Evolutionary conservation across 257 asterid species (phyloP).

Genomic region (Thymus quinquecostatus): DNA sequence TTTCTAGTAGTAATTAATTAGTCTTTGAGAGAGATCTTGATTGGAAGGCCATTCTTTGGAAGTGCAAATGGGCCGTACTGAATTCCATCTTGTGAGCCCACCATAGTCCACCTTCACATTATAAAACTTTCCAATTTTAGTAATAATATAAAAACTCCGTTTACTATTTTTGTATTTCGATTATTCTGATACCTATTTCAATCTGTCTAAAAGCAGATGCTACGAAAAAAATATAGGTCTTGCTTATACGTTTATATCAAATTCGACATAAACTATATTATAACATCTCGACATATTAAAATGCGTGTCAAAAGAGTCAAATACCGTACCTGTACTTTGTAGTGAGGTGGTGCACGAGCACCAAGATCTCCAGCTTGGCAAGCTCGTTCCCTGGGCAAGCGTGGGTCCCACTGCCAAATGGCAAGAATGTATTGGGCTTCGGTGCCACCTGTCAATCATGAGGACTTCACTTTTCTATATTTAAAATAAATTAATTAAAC

Average conservation of each 20-base stretch:
- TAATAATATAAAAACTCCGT: too few relatives aligned
- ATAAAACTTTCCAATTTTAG: too few relatives aligned
- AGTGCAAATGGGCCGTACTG: conserved; percentile 97
- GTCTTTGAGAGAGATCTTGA: conserved; percentile 52
- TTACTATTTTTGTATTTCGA: too few relatives aligned
- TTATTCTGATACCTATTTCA: too few relatives aligned
- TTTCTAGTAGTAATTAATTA: neutral
- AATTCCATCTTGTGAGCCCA: conserved; percentile 85
- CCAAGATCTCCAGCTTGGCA: conserved; percentile 90
- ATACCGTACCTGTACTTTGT: conserved; percentile 78
- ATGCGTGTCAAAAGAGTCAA: neutral
- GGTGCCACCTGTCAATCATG: conserved; percentile 57
- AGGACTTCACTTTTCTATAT: too few relatives aligned
- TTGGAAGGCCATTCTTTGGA: conserved; percentile 90
- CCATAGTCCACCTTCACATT: conserved; percentile 75
- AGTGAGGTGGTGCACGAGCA: conserved; percentile 83
- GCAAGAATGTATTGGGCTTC: conserved; percentile 90
- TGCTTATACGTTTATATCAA: too few relatives aligned
- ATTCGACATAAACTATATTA: too few relatives aligned
- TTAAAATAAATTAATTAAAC: neutral
- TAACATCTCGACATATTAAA: too few relatives aligned
- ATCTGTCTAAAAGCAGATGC: too few relatives aligned
- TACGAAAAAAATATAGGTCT: too few relatives aligned
- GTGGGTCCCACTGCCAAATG: conserved; percentile 94
- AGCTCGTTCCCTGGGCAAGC: conserved; percentile 94